phyloP scores from a whole-genome alignment of 192 early-diverging fungal species.

The Podochytrium sp. region DNA sequence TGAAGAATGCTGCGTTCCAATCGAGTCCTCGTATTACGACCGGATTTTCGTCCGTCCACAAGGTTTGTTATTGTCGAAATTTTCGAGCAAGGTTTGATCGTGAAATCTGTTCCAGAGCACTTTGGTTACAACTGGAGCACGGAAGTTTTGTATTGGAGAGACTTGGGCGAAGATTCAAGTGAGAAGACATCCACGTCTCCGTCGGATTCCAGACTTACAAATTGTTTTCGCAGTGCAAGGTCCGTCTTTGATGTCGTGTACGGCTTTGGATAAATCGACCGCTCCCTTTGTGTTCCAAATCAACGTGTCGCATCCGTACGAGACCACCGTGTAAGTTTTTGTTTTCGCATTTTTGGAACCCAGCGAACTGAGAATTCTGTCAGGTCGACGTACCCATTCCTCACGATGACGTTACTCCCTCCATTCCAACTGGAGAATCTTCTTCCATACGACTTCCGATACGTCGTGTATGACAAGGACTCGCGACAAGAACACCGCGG shows the following conservation, averaged over 20 bases:
- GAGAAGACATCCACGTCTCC: neutral
- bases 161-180: conserved; percentile 53
- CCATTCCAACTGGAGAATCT: conserved; percentile 95
- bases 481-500: conserved; percentile 69
- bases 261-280: conserved; percentile 49
- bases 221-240: conserved; percentile 22
- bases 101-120: conserved; percentile 44
- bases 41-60: conserved; percentile 80
- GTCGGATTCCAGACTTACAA: neutral
- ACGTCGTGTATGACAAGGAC: conserved; percentile 76
- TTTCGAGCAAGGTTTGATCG: neutral
- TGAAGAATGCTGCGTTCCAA: conserved; percentile 83
- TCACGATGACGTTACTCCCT: conserved; percentile 50
- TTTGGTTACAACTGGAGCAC: conserved; percentile 88
- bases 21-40: conserved; percentile 82
- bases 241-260: conserved; percentile 58
- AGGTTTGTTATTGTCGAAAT: conserved; percentile 42
- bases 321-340: conserved; percentile 30
- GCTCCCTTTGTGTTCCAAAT: conserved; percentile 77
- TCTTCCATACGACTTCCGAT: conserved; percentile 84
- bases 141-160: conserved; percentile 81
- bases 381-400: conserved; percentile 44
- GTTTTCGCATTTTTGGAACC: too few relatives aligned
- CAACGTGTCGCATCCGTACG: conserved; percentile 37
- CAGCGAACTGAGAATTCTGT: neutral